These are phyloP conservation scores for Zelonia costaricensis DNA, from an alignment of 208 protist genomes.

Conservation along the genomic window DNA sequence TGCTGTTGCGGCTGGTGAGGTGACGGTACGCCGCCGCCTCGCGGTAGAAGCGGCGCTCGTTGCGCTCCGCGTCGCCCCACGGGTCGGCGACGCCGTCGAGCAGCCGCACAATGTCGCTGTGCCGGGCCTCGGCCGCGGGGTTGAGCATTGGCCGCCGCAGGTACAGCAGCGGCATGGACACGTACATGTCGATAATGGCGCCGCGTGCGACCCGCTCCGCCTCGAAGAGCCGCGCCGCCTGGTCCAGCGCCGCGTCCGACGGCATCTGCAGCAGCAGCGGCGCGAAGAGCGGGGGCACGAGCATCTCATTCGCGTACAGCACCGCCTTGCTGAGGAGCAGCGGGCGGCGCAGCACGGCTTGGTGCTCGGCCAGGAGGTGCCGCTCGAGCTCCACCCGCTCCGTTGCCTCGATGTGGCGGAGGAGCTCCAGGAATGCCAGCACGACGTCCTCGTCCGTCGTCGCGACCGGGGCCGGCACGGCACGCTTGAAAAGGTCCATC, in stretches of 20 bases:
- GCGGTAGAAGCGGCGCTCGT: conserved; percentile 23
- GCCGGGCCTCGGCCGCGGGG: conserved; percentile 42
- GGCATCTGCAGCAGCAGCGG: conserved; percentile 52
- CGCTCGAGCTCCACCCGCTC: conserved; percentile 57
- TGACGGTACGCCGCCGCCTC: conserved; percentile 11
- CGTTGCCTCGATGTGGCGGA: conserved; percentile 63
- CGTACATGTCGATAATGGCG: conserved; percentile 56
- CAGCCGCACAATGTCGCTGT: conserved; percentile 37
- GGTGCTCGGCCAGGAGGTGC: conserved; percentile 35
- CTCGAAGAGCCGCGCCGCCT: conserved; percentile 60
- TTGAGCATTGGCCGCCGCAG: conserved; percentile 59
- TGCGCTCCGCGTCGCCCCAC: conserved; percentile 32
- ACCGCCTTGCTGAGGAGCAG: conserved; percentile 29
- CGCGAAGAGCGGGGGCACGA: conserved; percentile 60
- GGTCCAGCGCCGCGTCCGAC: conserved; percentile 35
- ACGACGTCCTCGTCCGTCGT: conserved; percentile 20
- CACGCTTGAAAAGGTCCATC: too few relatives aligned
- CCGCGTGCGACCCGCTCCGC: conserved; percentile 49
- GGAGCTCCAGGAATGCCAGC: conserved; percentile 49
- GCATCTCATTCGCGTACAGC: conserved; percentile 15
- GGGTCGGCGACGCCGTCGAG: conserved; percentile 15
- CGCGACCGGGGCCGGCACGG: too few relatives aligned
- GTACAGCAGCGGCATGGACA: conserved; percentile 52
- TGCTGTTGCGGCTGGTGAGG: conserved; percentile 8
- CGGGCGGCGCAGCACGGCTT: conserved; percentile 29